Base-by-base conservation (phyloP, 108 stramenopile genomes). In the Stephanodiscus minutulus region DNA sequence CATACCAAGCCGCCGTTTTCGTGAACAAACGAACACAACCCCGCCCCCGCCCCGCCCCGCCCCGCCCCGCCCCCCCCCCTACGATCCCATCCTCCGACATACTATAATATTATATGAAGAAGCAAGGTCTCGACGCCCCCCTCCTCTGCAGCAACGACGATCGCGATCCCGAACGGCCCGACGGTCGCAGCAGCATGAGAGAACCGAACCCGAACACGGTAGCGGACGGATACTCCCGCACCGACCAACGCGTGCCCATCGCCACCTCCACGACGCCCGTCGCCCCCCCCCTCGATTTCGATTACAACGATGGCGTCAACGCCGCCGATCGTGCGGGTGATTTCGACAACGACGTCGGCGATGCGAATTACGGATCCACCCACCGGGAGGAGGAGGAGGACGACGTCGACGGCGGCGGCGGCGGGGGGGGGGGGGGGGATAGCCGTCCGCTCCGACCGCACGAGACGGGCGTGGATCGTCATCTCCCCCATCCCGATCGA, bases 181-280 rank as follows among this genome's bases (percentile, higher is more conserved):
- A 4, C 5, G 2, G 5, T 33, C 31, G 3, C 31, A 33, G 31
- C 31, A 5, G 31, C 31, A n/a, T n/a, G 31, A 5, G 3, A 33
- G 31, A 5, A 33, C 31, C 31, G 39, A 36, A 36, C 35, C 5
- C 35, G 3, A 3, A 36, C 76, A 80, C 79, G 12, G 68, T 81
- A 35, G 68, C 74, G 35, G 79, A 81, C 63, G 79, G 79, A 35
- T 76, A 76, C 55, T 76, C 74, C 44, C 79, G 79, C 53, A 81
- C 79, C 53, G 79, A 81, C 33, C 68, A 76, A 66, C 74, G 69
- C 20, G 5, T 65, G 36, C 79, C 79, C 36, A 58, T 81, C 25
- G 77, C 77, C 37, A 78, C 77, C 27, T 78, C 77, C 43, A 66
- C 69, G 50, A 81, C 79, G 1, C 79, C 74, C 28, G 79, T 75